These are phyloP conservation scores for Verticillium tricorpus DNA, from an alignment of 2,329 filamentous ascomycete species.

Conservation along the genomic window DNA sequence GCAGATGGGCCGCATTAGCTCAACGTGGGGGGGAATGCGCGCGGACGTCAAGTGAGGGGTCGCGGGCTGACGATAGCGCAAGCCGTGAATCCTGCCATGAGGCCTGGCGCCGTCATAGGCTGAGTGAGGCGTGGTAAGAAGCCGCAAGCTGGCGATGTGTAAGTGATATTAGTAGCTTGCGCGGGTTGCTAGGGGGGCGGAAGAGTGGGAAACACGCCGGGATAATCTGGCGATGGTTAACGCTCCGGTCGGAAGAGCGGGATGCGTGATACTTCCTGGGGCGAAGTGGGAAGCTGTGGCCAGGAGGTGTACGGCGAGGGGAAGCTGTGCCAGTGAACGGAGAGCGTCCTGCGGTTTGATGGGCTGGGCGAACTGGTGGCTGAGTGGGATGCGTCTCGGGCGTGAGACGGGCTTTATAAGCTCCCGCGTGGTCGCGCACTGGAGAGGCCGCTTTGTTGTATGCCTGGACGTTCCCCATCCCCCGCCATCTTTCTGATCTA, in stretches of 20 bases:
- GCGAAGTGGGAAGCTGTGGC: background rate
- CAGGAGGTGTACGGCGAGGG: background rate
- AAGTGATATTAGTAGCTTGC: background rate
- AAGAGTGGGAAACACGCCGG: background rate
- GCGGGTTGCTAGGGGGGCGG: background rate
- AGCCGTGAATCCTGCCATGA: background rate
- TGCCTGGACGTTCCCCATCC: background rate
- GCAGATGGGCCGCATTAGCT: background rate
- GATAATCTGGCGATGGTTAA: background rate
- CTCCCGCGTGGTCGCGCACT: background rate
- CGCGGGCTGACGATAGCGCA: background rate
- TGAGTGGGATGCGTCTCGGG: background rate
- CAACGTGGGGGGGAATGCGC: background rate
- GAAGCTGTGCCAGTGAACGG: too few relatives aligned
- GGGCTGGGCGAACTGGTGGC: background rate
- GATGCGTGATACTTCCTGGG: background rate
- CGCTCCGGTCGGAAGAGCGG: background rate
- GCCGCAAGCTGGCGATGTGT: background rate
- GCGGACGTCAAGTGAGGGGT: background rate
- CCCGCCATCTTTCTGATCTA: background rate
- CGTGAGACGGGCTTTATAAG: background rate
- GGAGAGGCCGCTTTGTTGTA: background rate
- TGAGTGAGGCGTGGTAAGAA: background rate
- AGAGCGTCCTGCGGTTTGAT: background rate
- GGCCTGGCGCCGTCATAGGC: background rate